Evolutionary conservation across 2,329 filamentous ascomycete genomes (phyloP), one percentile per base, ranked within the genome.

Genomic region (Aspergillus sp.): DNA sequence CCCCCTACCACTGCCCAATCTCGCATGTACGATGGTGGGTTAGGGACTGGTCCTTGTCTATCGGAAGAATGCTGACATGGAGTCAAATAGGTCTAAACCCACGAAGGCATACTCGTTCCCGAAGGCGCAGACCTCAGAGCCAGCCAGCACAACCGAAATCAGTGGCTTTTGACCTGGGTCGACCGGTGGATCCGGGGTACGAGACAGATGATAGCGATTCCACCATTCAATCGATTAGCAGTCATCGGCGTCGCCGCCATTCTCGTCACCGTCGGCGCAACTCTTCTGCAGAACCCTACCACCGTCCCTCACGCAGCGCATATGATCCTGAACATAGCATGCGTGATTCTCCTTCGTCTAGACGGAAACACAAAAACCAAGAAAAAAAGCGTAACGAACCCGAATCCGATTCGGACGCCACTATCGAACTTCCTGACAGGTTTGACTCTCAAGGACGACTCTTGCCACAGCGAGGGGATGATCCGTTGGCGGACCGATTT

Each of bases 151-250:
- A 62, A 20, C 56, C 66, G 5, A 72, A 71, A 50, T 68, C 66
- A 6, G 69, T 72, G 51, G 60, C 66, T 5, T 72, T 71, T 53
- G 56, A 68, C 50, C 53, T 68, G 33, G 49, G 50, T 26, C 38
- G 38, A 4, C 48, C 52, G n/a, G 45, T 32, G 2, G 63, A 69
- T 49, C 58, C 56, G 3, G 73, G 72, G 5, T 76, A 76, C 44
- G 74, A 76, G 54, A 70, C 72, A 1, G 73, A 74, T 51, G 73
- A 76, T 49, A 74, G 68, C 49, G 69, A 74, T 45, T 68, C 68
- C 1, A 73, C 70, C 8, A 53, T 73, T 47, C 59, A 59, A 38
- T 56, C 55, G 50, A 49, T 52, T 33, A 43, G 51, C 50, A 56
- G 59, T 24, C 54, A 51, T 47, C 61, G 56, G 33, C 61, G 60